Conservation (phyloP, 306 rosid species). For the Boehmeria nivea region DNA sequence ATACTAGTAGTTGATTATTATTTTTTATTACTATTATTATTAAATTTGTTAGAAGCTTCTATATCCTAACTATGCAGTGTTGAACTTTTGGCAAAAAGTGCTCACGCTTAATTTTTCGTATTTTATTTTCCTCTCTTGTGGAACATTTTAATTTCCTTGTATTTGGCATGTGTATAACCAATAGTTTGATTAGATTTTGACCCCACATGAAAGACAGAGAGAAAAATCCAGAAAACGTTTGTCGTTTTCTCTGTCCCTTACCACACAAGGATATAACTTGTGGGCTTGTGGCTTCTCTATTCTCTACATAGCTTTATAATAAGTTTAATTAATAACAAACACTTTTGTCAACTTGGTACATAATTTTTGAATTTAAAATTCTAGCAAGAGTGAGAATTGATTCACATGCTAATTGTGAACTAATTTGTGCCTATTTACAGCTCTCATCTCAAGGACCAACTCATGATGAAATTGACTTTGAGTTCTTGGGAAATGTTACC, state of each 20-base stretch:
- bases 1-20: background rate
- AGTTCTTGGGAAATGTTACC: conserved; percentile 78
- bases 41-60: background rate
- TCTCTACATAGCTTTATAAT: too few species aligned
- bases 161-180: too few species aligned
- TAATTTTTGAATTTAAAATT: background rate
- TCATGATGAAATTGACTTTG: conserved; percentile 89
- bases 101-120: too few species aligned
- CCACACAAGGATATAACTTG: background rate
- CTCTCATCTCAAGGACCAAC: conserved; percentile 67
- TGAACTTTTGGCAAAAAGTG: too few species aligned
- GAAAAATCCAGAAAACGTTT: background rate
- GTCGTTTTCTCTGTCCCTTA: background rate
- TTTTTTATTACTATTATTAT: too few species aligned
- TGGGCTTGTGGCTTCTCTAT: too few species aligned
- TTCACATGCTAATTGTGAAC: background rate
- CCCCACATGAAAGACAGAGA: conserved; percentile 1
- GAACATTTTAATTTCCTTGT: too few species aligned
- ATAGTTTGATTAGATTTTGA: background rate
- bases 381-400: background rate
- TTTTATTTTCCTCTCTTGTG: too few species aligned
- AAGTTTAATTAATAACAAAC: too few species aligned
- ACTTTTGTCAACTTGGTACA: background rate
- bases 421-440: conserved; percentile 25
- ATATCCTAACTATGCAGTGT: too few species aligned